Evolutionary conservation across 1,284 basidiomycete genomes (phyloP).

Genomic region (Cystobasidium sp.): DNA sequence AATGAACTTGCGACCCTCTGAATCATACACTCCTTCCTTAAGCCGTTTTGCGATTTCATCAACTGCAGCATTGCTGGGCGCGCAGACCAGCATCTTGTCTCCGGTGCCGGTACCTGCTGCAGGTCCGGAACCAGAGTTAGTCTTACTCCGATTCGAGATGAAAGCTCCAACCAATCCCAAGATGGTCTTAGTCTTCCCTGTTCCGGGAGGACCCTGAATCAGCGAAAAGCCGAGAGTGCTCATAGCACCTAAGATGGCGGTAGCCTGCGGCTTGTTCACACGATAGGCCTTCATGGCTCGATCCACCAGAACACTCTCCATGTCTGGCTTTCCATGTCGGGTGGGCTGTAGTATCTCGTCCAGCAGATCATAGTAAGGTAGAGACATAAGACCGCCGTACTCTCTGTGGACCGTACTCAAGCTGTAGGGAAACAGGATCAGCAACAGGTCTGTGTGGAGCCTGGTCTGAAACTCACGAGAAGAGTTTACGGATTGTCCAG

Average conservation of each 20-base stretch:
- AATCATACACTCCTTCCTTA: constrained; percentile 72
- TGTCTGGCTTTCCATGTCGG: constrained; percentile 61
- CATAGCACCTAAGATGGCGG: constrained; percentile 80
- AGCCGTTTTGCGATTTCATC: constrained; percentile 92
- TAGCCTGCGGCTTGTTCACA: constrained; percentile 93
- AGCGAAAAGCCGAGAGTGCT: constrained; percentile 78
- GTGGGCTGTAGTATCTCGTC: constrained; percentile 71
- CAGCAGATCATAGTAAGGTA: constrained; percentile 81
- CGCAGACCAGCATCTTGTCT: constrained; percentile 86
- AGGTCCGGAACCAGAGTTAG: constrained; percentile 57
- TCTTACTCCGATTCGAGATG: constrained; percentile 62
- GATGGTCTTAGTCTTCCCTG: constrained; percentile 98
- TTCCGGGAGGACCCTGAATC: constrained; percentile 98
- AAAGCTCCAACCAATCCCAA: constrained; percentile 89
- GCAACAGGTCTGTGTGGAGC: not conserved
- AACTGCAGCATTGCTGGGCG: constrained; percentile 97
- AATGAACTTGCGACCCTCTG: constrained; percentile 64
- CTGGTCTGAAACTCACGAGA: constrained; percentile 66
- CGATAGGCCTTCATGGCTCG: constrained; percentile 72
- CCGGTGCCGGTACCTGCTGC: constrained; percentile 46
- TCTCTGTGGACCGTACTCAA: constrained; percentile 90
- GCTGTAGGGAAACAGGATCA: constrained; percentile 59
- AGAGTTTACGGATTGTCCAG: constrained; percentile 79
- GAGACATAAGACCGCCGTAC: constrained; percentile 80
- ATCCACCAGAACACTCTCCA: constrained; percentile 66